Evolutionary conservation across 805 yeast genomes (phyloP).

Genomic region (Candida sonorensis): DNA sequence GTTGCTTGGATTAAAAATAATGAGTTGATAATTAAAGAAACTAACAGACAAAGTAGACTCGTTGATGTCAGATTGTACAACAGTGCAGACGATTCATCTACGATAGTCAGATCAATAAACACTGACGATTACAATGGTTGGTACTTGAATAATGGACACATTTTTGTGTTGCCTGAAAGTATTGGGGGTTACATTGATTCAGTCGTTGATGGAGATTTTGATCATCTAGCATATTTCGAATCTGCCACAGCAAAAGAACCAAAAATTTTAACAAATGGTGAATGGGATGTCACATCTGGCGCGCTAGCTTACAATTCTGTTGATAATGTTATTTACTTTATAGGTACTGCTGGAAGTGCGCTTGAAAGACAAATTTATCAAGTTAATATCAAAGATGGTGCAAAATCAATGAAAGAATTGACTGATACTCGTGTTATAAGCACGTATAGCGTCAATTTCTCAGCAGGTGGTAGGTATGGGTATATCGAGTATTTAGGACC

Average conservation of each 20-base stretch:
- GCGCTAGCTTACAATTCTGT: constrained; percentile 41
- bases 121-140: constrained; percentile 44
- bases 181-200: constrained; percentile 57
- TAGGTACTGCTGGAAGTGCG: constrained; percentile 48
- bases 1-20: constrained; percentile 50
- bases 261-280: constrained; percentile 36
- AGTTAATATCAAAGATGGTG: constrained; percentile 30
- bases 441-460: constrained; percentile 44
- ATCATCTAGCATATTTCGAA: constrained; percentile 58
- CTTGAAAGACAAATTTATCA: constrained; percentile 56
- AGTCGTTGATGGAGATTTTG: constrained; percentile 46
- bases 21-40: constrained; percentile 47
- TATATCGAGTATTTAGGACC: constrained; percentile 43
- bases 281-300: constrained; percentile 46
- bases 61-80: constrained; percentile 45
- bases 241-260: constrained; percentile 36
- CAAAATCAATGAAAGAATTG: constrained; percentile 16
- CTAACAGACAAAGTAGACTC: constrained; percentile 55
- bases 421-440: constrained; percentile 32
- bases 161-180: constrained; percentile 31
- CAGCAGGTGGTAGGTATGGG: constrained; percentile 50
- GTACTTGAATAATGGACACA: constrained; percentile 39
- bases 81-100: constrained; percentile 22
- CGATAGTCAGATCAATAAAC: constrained; percentile 36
- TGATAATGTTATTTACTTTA: constrained; percentile 44